Percentiles rank a stretch among this genome's conserved stretches.
Evolutionary conservation across 2,329 filamentous ascomycete genomes (phyloP).

Genomic region (Ceratocystiopsis brevicomis): DNA sequence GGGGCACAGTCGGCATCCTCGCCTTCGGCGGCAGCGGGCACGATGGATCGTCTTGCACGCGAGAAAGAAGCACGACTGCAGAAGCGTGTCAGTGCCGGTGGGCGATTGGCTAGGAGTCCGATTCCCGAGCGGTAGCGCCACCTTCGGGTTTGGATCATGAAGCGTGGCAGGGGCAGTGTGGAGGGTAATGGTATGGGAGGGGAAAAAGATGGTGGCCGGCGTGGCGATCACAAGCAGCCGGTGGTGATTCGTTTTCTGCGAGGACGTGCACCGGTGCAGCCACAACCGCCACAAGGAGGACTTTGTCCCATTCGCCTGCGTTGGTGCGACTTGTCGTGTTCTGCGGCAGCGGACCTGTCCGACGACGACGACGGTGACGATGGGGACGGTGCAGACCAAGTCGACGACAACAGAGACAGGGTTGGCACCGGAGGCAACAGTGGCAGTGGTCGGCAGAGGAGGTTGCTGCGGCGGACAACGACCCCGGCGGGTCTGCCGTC

Average conservation of each 20-base stretch:
- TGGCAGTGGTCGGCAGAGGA: neutral
- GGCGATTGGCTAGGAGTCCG: constrained; percentile 46
- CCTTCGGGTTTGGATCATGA: constrained; percentile 2
- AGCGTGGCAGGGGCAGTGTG: neutral
- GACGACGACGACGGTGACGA: neutral
- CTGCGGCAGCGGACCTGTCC: neutral
- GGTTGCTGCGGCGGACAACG: neutral
- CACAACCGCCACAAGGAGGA: too few species aligned
- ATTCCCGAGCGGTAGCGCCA: constrained; percentile 39
- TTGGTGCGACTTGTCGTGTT: neutral
- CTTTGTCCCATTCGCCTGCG: neutral
- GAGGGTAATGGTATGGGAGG: too few species aligned
- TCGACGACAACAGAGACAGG: too few species aligned
- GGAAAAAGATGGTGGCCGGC: neutral
- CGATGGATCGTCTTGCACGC: constrained; percentile 29
- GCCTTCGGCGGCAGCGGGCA: constrained; percentile 27
- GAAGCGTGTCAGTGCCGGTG: constrained; percentile 63
- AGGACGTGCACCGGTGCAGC: neutral
- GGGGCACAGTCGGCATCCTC: constrained; percentile 22
- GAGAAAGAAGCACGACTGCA: constrained; percentile 53
- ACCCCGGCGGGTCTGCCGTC: neutral
- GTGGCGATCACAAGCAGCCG: neutral
- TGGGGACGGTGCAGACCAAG: too few species aligned
- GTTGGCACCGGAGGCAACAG: neutral
- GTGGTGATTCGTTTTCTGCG: neutral